Conservation (phyloP, 768 basidiomycete genomes). For the Collybia nuda region DNA sequence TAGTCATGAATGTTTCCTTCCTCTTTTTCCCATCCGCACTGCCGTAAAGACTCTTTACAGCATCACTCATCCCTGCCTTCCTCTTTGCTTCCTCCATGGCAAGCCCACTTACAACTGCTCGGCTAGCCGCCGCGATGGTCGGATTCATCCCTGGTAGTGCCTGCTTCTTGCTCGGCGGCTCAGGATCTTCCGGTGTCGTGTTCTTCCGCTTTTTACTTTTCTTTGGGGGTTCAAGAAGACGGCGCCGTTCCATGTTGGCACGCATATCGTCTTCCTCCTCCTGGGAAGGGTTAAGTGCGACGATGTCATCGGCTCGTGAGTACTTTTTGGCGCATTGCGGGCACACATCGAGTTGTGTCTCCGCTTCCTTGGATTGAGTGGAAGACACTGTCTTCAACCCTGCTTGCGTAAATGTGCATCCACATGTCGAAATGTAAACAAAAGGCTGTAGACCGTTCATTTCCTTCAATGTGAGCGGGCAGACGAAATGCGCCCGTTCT, state of each 20-base stretch:
- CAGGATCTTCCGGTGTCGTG: slow-evolving; percentile 32
- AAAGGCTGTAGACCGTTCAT: slow-evolving; percentile 93
- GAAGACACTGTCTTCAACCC: slow-evolving; percentile 68
- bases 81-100: slow-evolving; percentile 83
- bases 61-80: slow-evolving; percentile 81
- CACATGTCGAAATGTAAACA: slow-evolving; percentile 82
- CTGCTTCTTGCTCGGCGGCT: slow-evolving; percentile 40
- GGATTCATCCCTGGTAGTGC: slow-evolving; percentile 48
- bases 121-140: slow-evolving; percentile 54
- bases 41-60: slow-evolving; percentile 80
- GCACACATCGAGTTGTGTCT: slow-evolving; percentile 55
- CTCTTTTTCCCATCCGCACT: slow-evolving; percentile 49
- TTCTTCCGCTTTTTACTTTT: slow-evolving; percentile 62
- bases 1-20: slow-evolving; percentile 91
- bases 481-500: slow-evolving; percentile 74
- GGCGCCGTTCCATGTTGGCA: slow-evolving; percentile 53
- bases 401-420: slow-evolving; percentile 88
- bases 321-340: slow-evolving; percentile 80
- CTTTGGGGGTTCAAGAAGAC: slow-evolving; percentile 54
- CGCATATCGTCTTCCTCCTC: slow-evolving; percentile 68
- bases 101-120: slow-evolving; percentile 69
- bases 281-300: slow-evolving; percentile 65
- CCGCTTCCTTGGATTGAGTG: slow-evolving; percentile 18
- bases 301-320: slow-evolving; percentile 50
- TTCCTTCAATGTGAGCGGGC: slow-evolving; percentile 89